Evolutionary conservation across 2,329 filamentous ascomycete species (phyloP).

Genomic region (Aspergillus pseudoterreus): DNA sequence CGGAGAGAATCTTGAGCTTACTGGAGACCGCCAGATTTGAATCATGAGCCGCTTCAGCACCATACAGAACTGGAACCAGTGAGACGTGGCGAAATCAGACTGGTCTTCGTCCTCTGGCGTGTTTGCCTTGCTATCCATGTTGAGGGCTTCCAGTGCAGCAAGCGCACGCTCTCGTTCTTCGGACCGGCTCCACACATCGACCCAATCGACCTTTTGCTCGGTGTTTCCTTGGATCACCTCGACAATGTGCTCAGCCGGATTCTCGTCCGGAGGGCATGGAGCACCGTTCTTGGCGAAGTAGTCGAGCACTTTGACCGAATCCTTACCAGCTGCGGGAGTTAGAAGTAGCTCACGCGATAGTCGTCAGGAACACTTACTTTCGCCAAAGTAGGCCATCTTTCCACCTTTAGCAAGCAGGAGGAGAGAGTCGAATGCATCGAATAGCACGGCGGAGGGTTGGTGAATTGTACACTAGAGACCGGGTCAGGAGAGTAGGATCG

Average conservation of each 20-base stretch:
- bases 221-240: conserved; percentile 32
- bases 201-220: conserved; percentile 26
- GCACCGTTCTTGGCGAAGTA: conserved; percentile 55
- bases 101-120: conserved; percentile 27
- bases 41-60: conserved; percentile 31
- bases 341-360: neutral
- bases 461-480: conserved; percentile 55
- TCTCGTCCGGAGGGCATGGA: conserved; percentile 49
- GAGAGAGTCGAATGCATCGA: conserved; percentile 64
- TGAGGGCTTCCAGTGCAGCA: conserved; percentile 24
- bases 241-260: conserved; percentile 50
- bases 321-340: conserved; percentile 24
- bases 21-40: conserved; percentile 33
- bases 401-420: conserved; percentile 63
- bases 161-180: conserved; percentile 24
- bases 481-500: neutral
- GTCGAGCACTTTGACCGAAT: conserved; percentile 38
- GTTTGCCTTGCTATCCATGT: conserved; percentile 17
- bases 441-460: conserved; percentile 64
- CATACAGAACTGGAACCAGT: conserved; percentile 38
- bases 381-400: conserved; percentile 64
- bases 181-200: conserved; percentile 30
- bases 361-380: conserved; percentile 28
- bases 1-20: conserved; percentile 12
- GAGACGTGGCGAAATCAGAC: conserved; percentile 35